Evolutionary conservation across 345 rosid species (phyloP).

Genomic region (Salix dunnii): DNA sequence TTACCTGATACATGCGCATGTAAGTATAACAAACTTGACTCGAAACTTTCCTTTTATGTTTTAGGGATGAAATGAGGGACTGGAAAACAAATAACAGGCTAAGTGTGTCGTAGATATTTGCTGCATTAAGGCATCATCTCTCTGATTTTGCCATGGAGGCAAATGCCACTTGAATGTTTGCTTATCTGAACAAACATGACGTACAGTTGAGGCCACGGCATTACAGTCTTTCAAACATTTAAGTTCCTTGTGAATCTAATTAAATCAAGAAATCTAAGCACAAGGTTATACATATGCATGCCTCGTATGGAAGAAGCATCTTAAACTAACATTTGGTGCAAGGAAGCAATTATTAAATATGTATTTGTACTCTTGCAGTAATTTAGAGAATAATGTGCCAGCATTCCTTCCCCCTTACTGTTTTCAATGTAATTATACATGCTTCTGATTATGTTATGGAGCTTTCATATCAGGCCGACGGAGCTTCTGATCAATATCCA

Average conservation of each 20-base stretch:
- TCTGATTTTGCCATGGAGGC: too few species aligned
- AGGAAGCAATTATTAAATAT: neutral
- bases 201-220: too few species aligned
- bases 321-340: too few species aligned
- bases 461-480: constrained; percentile 22
- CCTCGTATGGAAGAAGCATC: too few species aligned
- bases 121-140: too few species aligned
- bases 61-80: neutral
- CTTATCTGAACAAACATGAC: too few species aligned
- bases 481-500: constrained; percentile 23
- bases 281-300: neutral
- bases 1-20: constrained; percentile 41
- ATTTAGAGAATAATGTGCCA: neutral
- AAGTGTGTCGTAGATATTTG: neutral
- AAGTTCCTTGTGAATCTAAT: too few species aligned
- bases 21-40: constrained; percentile 19
- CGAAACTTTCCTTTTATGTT: neutral
- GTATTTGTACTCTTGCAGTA: neutral
- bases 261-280: neutral
- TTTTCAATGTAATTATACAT: too few species aligned
- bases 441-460: neutral
- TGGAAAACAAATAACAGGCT: neutral
- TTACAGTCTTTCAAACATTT: too few species aligned
- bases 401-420: too few species aligned
- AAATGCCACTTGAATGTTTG: too few species aligned